Base-by-base conservation (phyloP, 768 basidiomycete genomes). In the Boletus reticuloceps region DNA sequence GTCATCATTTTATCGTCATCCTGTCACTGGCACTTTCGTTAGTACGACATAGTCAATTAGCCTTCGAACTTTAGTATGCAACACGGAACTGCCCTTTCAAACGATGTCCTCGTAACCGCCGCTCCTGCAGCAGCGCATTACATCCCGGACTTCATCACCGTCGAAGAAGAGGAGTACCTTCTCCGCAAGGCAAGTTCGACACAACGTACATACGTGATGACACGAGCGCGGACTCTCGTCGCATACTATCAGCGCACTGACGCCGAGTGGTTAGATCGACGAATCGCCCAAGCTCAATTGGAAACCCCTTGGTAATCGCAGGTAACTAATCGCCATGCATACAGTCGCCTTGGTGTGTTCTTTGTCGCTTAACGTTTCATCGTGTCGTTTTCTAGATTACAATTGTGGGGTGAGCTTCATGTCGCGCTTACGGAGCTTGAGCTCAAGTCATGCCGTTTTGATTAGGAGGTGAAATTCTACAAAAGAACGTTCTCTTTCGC, bases 241-340 rank as follows among this genome's bases (percentile, higher is more conserved):
- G 29, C 45, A 17, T 45, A n/a, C n/a, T n/a, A 51, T 52, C 50
- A 43, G 55, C 51, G 27, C 55, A 48, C 56, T 66, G 50, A 67
- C 45, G 42, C 55, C 64, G 38, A 58, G 17, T 12, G 34, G 40
- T 51, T 55, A 95, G 94, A 91, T 95, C 56, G 65, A 72, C 39
- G 89, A 89, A 60, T 82, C 85, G 3, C 88, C 92, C n/a, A 83
- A 82, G 62, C 85, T 82, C 27, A 88, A 82, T 67, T 95, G 93
- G 93, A 94, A 86, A 68, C 81, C 77, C 13, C 82, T 73, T 50
- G 59, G 56, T 16, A 58, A 55, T 29, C 60, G 60, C 46, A 55
- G 59, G 64, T 49, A 41, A 29, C 34, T 11, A 53, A 34, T 51
- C 40, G 19, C 39, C 36, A 46, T n/a, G 38, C 41, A 37, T 43